Evolutionary conservation across 148 eudicot species (phyloP).

Genomic region (Silene conica): DNA sequence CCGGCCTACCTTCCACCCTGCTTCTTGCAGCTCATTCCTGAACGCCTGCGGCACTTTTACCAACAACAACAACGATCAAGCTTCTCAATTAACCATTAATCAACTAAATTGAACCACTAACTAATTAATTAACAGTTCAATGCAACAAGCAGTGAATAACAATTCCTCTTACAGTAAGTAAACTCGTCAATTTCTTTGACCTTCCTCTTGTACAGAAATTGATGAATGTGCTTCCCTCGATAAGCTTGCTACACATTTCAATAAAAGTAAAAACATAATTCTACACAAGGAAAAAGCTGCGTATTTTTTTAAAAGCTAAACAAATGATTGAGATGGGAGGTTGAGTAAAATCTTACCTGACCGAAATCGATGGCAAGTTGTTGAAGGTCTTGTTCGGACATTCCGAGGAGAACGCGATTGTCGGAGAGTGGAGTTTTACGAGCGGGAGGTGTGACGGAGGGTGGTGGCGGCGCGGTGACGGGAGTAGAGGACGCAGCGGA

Average conservation of each 20-base stretch:
- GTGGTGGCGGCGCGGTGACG: slow-evolving; percentile 7
- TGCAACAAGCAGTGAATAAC: too few relatives aligned
- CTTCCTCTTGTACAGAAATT: slow-evolving; percentile 83
- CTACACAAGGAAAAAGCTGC: too few relatives aligned
- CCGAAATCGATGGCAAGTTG: slow-evolving; percentile 77
- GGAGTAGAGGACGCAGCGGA: slow-evolving; percentile 18
- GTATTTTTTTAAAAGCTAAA: too few relatives aligned
- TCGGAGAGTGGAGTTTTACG: slow-evolving; percentile 23
- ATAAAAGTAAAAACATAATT: neutral
- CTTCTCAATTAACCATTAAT: slow-evolving; percentile 17
- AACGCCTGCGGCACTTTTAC: slow-evolving; percentile 76
- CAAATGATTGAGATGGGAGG: too few relatives aligned
- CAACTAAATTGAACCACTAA: neutral
- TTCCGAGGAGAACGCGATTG: slow-evolving; percentile 71
- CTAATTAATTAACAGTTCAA: neutral
- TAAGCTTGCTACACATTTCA: slow-evolving; percentile 49
- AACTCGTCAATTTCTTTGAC: slow-evolving; percentile 73
- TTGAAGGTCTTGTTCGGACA: slow-evolving; percentile 85
- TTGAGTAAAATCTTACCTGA: slow-evolving; percentile 39
- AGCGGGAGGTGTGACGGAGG: slow-evolving; percentile 14
- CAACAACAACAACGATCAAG: slow-evolving; percentile 7
- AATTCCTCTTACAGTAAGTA: slow-evolving; percentile 48
- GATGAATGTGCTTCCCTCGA: slow-evolving; percentile 92
- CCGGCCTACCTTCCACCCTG: slow-evolving; percentile 88
- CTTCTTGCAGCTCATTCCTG: slow-evolving; percentile 69